These are phyloP conservation scores for Cystobasidium sp. DNA, from an alignment of 1,284 basidiomycete species.

Conservation along the genomic window DNA sequence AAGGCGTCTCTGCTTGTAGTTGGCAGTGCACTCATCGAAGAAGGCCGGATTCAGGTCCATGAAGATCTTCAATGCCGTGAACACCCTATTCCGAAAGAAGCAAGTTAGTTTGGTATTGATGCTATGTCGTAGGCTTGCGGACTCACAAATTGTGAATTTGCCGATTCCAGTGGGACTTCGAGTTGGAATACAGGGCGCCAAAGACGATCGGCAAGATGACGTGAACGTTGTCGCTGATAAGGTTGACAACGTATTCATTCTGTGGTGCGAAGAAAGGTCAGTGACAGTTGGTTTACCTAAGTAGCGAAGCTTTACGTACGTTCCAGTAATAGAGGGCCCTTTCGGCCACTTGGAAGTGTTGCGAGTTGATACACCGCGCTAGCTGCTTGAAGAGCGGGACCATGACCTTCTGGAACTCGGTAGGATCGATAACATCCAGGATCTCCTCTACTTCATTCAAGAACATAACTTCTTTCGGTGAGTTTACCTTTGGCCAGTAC, in stretches of 20 bases:
- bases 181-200: conserved; percentile 95
- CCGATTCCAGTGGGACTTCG: conserved; percentile 98
- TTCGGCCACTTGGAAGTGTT: conserved; percentile 84
- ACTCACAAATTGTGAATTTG: conserved; percentile 57
- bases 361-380: conserved; percentile 95
- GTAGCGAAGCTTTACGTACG: conserved; percentile 5
- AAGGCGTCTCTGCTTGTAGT: conserved; percentile 85
- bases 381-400: conserved; percentile 92
- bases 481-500: conserved; percentile 99
- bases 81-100: conserved; percentile 64
- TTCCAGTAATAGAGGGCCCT: conserved; percentile 54
- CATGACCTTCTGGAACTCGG: conserved; percentile 96
- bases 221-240: conserved; percentile 95
- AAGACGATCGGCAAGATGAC: conserved; percentile 95
- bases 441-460: conserved; percentile 99
- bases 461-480: conserved; percentile 99
- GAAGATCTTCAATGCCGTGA: conserved; percentile 96
- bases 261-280: conserved; percentile 56
- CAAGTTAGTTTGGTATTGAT: not conserved
- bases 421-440: conserved; percentile 94
- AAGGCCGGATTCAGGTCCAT: conserved; percentile 85
- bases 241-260: conserved; percentile 99
- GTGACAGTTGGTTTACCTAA: not conserved
- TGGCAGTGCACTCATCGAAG: conserved; percentile 89
- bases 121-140: not conserved